Percentiles rank a stretch among this genome's conserved stretches.
phyloP scores from a whole-genome alignment of 2,329 filamentous ascomycete genomes.

The Exophiala viscosa region DNA sequence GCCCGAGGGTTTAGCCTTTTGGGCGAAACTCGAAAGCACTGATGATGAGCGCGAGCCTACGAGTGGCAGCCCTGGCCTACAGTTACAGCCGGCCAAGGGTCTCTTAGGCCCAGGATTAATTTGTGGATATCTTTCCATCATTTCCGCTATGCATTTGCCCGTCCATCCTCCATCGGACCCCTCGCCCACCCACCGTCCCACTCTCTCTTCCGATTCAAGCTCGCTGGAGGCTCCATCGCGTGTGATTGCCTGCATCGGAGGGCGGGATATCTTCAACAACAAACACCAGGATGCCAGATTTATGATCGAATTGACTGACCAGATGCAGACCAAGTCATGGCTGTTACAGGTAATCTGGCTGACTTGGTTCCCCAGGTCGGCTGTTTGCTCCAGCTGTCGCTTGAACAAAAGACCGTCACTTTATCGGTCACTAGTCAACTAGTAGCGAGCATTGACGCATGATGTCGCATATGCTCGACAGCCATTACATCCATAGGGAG shows the following conservation, averaged over 20 bases:
- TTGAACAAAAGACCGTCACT: not conserved
- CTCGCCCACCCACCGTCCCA: not conserved
- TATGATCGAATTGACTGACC: not conserved
- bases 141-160: not conserved
- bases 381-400: not conserved
- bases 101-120: too few species aligned
- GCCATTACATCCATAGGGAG: not conserved
- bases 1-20: too few species aligned
- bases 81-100: too few species aligned
- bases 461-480: not conserved
- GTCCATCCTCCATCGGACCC: not conserved
- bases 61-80: too few species aligned
- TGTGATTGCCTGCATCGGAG: not conserved
- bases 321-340: not conserved
- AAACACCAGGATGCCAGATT: not conserved
- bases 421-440: not conserved
- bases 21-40: too few species aligned
- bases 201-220: not conserved
- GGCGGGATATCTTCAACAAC: not conserved
- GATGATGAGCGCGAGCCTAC: too few species aligned
- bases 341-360: not conserved
- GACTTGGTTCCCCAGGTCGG: not conserved
- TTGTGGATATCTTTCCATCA: not conserved
- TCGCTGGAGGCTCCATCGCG: not conserved
- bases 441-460: constrained; percentile 3